Base-by-base conservation (phyloP, 257 asterid species). In the Perilla frutescens region DNA sequence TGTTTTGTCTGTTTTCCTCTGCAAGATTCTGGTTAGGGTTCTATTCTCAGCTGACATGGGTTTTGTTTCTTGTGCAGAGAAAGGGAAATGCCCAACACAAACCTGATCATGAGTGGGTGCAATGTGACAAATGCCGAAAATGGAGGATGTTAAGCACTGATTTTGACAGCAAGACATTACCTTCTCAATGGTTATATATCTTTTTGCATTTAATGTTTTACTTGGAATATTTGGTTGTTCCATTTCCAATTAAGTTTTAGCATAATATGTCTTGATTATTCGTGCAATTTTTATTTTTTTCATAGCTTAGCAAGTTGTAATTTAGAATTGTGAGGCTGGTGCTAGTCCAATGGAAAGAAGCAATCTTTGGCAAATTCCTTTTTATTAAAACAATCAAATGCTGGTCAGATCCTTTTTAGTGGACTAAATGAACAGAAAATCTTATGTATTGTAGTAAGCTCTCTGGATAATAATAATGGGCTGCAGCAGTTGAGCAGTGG, bases 101-200 rank as follows among this genome's bases (percentile, higher is more conserved):
- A 73, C 94, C 96, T 34, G 97, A 91, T 77, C 66, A 86, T 45
- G 96, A 91, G 40, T 91, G 97, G 97, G 94, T 91, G 68, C 96
- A 87, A 77, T 91, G 97, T 69, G 86, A 89, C 84, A 87, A 89
- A 81, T 91, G 97, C 81, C 84, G 97, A 72, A 91, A 91, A 76
- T 91, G 97, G 97, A 86, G 96, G 76, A 81, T 73, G 83, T 59
- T 91, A 70, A 77, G n/a, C 71, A 39, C 77, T 56, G 91, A 82
- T 48, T 87, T 87, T 77, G 81, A 79, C 77, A 82, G 77, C 81
- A 81, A 65, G 83, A 79, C 74, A n/a, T 77, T 89, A 71, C 96
- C 96, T 6, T 61, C 71, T 49, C 92, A 91, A 68, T 89, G 97
- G 97, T 91, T 78, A 43, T 15, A 37, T 31, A 50, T 71, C 72